Percentiles rank a stretch among this genome's conserved stretches.
These are phyloP conservation scores for Grosmannia clavigera DNA, from an alignment of 2,329 filamentous ascomycete species.

Conservation along the genomic window DNA sequence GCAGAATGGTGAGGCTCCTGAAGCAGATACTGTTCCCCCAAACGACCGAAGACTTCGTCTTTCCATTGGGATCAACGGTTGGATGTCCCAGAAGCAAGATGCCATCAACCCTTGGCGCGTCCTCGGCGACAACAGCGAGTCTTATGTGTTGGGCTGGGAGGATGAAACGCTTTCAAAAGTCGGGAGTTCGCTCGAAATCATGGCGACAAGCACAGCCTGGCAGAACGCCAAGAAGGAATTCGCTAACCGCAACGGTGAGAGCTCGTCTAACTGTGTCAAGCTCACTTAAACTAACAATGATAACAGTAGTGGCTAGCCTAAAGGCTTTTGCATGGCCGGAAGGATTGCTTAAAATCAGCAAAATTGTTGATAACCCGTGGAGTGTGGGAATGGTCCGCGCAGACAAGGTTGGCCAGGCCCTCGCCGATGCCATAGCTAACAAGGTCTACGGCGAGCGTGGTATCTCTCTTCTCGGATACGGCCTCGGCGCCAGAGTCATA, in stretches of 20 bases:
- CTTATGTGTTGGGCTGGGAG: constrained; percentile 78
- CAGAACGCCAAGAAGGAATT: constrained; percentile 46
- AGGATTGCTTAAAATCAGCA: constrained; percentile 52
- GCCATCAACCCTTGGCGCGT: constrained; percentile 68
- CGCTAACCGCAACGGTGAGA: constrained; percentile 32
- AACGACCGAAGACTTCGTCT: constrained; percentile 61
- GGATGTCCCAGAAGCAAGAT: constrained; percentile 60
- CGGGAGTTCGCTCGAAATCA: constrained; percentile 62
- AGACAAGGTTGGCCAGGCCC: constrained; percentile 57
- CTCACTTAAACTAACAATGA: background rate
- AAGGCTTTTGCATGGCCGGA: constrained; percentile 37
- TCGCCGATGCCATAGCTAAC: constrained; percentile 73
- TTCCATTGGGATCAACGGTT: constrained; percentile 74
- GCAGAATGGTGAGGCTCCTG: constrained; percentile 27
- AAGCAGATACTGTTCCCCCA: constrained; percentile 38
- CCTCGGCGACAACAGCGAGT: constrained; percentile 60
- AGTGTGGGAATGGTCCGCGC: constrained; percentile 62
- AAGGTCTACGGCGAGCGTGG: constrained; percentile 73
- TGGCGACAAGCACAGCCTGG: constrained; percentile 77
- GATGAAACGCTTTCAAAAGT: constrained; percentile 64
- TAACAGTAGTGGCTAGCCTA: constrained; percentile 5
- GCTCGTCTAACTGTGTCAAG: background rate
- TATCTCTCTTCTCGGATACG: constrained; percentile 71
- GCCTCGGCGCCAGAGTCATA: constrained; percentile 70
- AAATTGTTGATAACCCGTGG: constrained; percentile 73